Evolutionary conservation across 495 filamentous ascomycete species (phyloP).

Genomic region (Aspergillus conjunctus): DNA sequence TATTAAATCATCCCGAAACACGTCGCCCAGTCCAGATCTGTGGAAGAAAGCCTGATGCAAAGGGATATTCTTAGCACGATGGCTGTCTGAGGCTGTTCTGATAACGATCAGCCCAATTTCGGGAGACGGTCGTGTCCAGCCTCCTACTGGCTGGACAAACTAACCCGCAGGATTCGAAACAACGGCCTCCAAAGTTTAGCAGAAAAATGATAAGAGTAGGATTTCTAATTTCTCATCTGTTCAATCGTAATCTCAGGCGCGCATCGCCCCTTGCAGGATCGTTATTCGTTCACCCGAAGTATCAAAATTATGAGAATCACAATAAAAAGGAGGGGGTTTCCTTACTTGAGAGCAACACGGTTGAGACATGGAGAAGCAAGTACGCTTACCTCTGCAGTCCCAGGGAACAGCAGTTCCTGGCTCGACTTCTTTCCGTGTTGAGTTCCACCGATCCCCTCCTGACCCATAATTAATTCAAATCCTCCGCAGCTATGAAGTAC

Average conservation of each 20-base stretch:
- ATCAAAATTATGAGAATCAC: not conserved
- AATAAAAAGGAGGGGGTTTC: not conserved
- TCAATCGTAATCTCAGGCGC: not conserved
- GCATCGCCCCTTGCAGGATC: not conserved
- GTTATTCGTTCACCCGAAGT: not conserved
- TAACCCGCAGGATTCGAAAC: constrained; percentile 17
- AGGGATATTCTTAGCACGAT: not conserved
- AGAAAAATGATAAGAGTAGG: not conserved
- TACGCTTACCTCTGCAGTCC: not conserved
- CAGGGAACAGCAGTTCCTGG: constrained; percentile 1
- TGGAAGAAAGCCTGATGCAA: not conserved
- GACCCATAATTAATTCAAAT: not conserved
- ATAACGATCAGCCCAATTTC: constrained; percentile 16
- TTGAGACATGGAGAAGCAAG: not conserved
- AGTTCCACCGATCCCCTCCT: not conserved
- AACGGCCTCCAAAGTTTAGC: constrained; percentile 1
- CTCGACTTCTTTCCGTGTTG: not conserved
- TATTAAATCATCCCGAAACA: too few relatives aligned
- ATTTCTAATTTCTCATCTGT: not conserved
- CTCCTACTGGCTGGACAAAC: constrained; percentile 12
- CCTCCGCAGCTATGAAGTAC: not conserved
- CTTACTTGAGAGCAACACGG: not conserved
- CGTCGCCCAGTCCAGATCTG: too few relatives aligned
- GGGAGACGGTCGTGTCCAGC: not conserved
- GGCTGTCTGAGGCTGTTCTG: not conserved